Evolutionary conservation across 2,329 filamentous ascomycete genomes (phyloP).

Genomic region (Colletotrichum acutatum): DNA sequence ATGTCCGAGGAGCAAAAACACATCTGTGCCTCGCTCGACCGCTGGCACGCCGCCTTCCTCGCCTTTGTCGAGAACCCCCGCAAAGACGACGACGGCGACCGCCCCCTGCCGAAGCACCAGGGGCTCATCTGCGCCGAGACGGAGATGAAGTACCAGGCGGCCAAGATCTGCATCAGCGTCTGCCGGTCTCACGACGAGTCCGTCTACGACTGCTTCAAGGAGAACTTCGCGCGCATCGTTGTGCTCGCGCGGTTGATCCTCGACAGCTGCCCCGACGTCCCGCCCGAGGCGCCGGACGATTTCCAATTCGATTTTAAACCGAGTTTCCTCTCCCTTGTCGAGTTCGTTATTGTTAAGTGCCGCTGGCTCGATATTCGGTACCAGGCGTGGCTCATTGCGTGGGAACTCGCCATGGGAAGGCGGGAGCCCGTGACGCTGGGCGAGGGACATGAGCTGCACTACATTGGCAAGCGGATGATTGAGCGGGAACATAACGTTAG

Average conservation of each 20-base stretch:
- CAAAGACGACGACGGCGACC: background rate
- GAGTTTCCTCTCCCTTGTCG: constrained; percentile 26
- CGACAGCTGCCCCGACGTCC: background rate
- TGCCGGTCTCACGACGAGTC: constrained; percentile 28
- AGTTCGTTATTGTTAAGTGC: constrained; percentile 32
- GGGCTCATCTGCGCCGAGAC: constrained; percentile 24
- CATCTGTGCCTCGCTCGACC: constrained; percentile 22
- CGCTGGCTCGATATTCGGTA: constrained; percentile 31
- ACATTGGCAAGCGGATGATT: constrained; percentile 14
- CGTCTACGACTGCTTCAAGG: constrained; percentile 27
- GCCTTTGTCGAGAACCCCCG: constrained; percentile 16
- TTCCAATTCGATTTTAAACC: constrained; percentile 23
- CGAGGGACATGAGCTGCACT: background rate
- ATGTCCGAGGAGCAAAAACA: constrained; percentile 18
- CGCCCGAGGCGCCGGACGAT: background rate
- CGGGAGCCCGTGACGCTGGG: background rate
- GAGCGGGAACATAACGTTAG: constrained; percentile 27
- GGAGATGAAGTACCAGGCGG: constrained; percentile 30
- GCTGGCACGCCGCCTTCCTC: constrained; percentile 25
- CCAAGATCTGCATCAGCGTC: constrained; percentile 29
- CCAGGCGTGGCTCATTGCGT: constrained; percentile 22
- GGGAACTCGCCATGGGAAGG: constrained; percentile 7
- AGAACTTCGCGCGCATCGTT: constrained; percentile 12
- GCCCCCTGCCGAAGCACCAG: constrained; percentile 10
- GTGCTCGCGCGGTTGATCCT: constrained; percentile 10